These are phyloP conservation scores for Calocybe cyanea DNA, from an alignment of 768 basidiomycete genomes.

Conservation along the genomic window DNA sequence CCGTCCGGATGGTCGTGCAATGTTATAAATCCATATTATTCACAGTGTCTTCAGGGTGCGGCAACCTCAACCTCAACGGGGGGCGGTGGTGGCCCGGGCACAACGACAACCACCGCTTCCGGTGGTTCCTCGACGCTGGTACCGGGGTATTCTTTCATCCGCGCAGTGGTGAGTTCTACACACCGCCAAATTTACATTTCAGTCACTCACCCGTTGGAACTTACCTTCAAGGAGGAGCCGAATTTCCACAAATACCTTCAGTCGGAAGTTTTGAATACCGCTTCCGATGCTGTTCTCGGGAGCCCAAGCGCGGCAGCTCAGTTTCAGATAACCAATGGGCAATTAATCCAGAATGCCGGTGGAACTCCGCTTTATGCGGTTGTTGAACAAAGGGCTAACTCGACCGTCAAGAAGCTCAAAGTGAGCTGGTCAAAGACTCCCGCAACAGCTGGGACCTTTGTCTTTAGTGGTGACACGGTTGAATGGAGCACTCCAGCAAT, in stretches of 20 bases:
- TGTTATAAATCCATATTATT: too few species aligned
- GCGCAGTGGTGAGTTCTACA: too few species aligned
- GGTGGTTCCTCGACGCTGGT: too few species aligned
- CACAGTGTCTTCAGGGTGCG: too few species aligned
- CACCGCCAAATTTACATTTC: too few species aligned
- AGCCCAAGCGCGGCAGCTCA: conserved; percentile 49
- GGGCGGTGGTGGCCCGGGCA: too few species aligned
- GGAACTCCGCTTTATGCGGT: conserved; percentile 23
- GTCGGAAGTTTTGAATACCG: conserved; percentile 40
- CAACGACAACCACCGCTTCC: too few species aligned
- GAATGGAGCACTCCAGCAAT: conserved; percentile 53
- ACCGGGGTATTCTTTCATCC: too few species aligned
- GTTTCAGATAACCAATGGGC: conserved; percentile 52
- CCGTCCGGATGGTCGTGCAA: too few species aligned
- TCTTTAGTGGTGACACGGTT: conserved; percentile 55
- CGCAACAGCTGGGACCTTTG: conserved; percentile 45
- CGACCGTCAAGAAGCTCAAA: conserved; percentile 43
- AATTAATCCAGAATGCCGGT: conserved; percentile 47
- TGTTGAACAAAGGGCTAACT: conserved; percentile 43
- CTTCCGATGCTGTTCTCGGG: conserved; percentile 48
- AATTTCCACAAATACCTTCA: conserved; percentile 63
- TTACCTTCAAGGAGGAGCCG: conserved; percentile 38
- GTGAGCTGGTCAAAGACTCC: conserved; percentile 47
- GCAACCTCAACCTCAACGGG: too few species aligned
- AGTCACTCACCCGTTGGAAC: too few species aligned